Percentiles rank a stretch among this genome's conserved stretches.
phyloP scores from a whole-genome alignment of 345 rosid species.

The Acer campestre region DNA sequence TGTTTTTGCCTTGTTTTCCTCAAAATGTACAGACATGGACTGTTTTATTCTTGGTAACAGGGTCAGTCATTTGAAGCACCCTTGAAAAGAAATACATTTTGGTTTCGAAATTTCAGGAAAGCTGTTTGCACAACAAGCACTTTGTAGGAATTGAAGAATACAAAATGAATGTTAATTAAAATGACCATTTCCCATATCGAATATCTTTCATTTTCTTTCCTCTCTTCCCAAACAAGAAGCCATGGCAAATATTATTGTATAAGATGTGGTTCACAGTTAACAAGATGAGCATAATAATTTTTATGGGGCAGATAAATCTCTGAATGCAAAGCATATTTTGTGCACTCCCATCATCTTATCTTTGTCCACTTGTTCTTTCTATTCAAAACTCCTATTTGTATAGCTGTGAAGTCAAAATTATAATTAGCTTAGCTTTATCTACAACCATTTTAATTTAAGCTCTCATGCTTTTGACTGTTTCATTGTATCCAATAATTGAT shows the following conservation, averaged over 20 bases:
- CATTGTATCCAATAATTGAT: background rate
- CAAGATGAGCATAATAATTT: conserved; percentile 28
- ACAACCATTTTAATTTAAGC: background rate
- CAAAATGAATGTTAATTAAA: background rate
- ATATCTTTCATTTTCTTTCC: conserved; percentile 14
- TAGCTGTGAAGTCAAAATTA: background rate
- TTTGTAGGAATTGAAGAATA: too few species aligned
- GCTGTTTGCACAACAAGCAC: background rate
- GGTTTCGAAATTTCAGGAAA: conserved; percentile 25
- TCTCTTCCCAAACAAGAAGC: conserved; percentile 32
- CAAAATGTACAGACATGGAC: conserved; percentile 45
- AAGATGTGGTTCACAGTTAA: conserved; percentile 23
- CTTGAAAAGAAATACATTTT: conserved; percentile 22
- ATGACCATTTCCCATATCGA: background rate
- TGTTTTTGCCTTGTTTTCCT: conserved; percentile 83
- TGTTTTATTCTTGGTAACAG: conserved; percentile 51
- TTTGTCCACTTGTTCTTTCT: too few species aligned
- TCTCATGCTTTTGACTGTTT: background rate
- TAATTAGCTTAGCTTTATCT: background rate
- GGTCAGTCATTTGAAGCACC: conserved; percentile 36
- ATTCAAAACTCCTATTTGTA: background rate
- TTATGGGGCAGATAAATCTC: conserved; percentile 6
- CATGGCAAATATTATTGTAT: conserved; percentile 44
- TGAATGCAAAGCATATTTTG: conserved; percentile 26
- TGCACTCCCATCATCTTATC: conserved; percentile 9